Base-by-base conservation (phyloP, 1,139 yeast genomes). In the Candida glucosophila region DNA sequence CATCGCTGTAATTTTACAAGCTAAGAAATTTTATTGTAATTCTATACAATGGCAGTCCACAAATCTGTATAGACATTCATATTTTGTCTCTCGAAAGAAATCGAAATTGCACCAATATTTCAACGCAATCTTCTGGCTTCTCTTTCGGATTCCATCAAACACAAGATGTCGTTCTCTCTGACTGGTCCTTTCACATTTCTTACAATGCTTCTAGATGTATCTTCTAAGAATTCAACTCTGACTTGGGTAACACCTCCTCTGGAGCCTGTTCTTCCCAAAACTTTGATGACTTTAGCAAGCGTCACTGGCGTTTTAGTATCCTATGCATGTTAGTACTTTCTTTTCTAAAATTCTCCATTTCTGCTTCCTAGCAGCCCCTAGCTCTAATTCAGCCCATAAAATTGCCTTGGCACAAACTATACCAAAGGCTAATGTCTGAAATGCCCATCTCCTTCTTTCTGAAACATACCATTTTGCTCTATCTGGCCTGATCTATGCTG, bases 221-320 rank as follows among this genome's bases (percentile, higher is more conserved):
- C 97, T 67, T 88, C 97, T 67, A 90, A 77, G 81, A 90, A 90
- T 72, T 90, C 97, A 58, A 90, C 97, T 73, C 98, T 88, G 67
- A 90, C 97, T 73, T 90, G 98, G 70, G 97, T 90, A 71, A 90
- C 98, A 80, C 96, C 97, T 80, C 98, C 98, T 77, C 97, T 88
- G 64, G 96, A 88, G 64, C 96, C 97, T 78, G 97, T 88, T 75
- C 97, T 86, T 67, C 97, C 97, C 69, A 90, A 79, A 68, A 90
- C 97, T 77, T 90, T 90, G 73, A 83, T 86, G 64, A 90, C 97
- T 77, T 86, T 88, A 67, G 97, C 98, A 71, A 90, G 83, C 73
- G 95, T 90, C 59, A 88, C 96, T 67, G 95, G 95, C 68, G 90
- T 78, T 69, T 80, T 80, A 60, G 85, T 68, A 67, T 79, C 90